Evolutionary conservation across 352 stramenopile genomes (phyloP).

Genomic region (Phytophthora sp.): DNA sequence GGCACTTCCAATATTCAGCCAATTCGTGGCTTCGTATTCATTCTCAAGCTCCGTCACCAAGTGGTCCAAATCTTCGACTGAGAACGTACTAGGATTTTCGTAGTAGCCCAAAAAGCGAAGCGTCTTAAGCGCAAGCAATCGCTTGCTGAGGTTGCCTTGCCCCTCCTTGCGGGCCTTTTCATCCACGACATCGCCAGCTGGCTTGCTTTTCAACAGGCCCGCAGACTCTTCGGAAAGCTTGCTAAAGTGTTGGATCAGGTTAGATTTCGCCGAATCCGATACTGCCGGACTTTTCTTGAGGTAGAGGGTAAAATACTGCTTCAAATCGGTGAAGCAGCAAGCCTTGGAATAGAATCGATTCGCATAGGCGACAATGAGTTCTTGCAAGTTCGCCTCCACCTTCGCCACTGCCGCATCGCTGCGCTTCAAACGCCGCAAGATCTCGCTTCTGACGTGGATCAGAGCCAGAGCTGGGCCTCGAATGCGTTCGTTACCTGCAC

Average conservation of each 20-base stretch:
- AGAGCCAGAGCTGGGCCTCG: slow-evolving; percentile 72
- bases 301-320: slow-evolving; percentile 75
- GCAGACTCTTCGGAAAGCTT: slow-evolving; percentile 41
- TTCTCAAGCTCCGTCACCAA: slow-evolving; percentile 56
- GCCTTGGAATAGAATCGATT: slow-evolving; percentile 79
- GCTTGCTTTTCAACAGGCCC: slow-evolving; percentile 22
- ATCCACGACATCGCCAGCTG: slow-evolving; percentile 17
- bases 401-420: slow-evolving; percentile 24
- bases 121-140: slow-evolving; percentile 69
- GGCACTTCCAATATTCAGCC: slow-evolving; percentile 73
- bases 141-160: slow-evolving; percentile 55
- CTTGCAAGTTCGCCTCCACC: slow-evolving; percentile 54
- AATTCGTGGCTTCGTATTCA: slow-evolving; percentile 75
- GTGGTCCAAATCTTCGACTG: slow-evolving; percentile 36
- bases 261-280: slow-evolving; percentile 40
- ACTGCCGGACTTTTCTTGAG: slow-evolving; percentile 35
- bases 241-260: slow-evolving; percentile 41
- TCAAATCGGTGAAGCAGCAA: slow-evolving; percentile 88
- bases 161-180: slow-evolving; percentile 48
- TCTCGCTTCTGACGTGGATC: slow-evolving; percentile 63
- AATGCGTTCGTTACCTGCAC: slow-evolving; percentile 54
- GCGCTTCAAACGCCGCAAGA: slow-evolving; percentile 43
- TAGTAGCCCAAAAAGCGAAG: slow-evolving; percentile 76
- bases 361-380: slow-evolving; percentile 62
- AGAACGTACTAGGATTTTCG: slow-evolving; percentile 21